Evolutionary conservation across 129 eudicot genomes (phyloP).

Genomic region (Flaveria linearis): DNA sequence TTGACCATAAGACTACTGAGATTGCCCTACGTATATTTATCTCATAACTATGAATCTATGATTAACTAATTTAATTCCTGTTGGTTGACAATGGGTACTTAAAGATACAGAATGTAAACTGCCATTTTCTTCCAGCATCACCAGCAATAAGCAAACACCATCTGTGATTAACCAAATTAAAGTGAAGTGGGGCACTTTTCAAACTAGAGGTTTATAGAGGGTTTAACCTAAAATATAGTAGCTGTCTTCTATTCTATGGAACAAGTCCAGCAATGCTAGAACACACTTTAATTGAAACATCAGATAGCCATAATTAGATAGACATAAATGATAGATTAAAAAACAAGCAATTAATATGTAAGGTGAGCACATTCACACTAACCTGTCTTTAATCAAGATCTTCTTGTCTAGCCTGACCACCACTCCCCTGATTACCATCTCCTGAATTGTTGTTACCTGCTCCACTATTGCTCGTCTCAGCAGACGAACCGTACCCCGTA

Average conservation of each 20-base stretch:
- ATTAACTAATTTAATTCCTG: too few relatives aligned
- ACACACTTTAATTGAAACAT: not conserved
- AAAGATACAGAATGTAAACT: too few relatives aligned
- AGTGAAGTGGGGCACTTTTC: too few relatives aligned
- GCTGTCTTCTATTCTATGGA: too few relatives aligned
- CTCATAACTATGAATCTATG: too few relatives aligned
- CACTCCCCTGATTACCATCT: slow-evolving; percentile 42
- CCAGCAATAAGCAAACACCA: too few relatives aligned
- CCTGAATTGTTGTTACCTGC: slow-evolving; percentile 51
- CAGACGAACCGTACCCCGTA: slow-evolving; percentile 41
- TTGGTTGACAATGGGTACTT: too few relatives aligned
- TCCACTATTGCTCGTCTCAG: slow-evolving; percentile 69
- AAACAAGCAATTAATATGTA: slow-evolving; percentile 16
- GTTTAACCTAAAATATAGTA: too few relatives aligned
- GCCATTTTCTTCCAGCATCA: too few relatives aligned
- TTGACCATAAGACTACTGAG: not conserved
- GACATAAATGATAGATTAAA: not conserved
- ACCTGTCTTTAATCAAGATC: slow-evolving; percentile 58
- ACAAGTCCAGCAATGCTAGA: too few relatives aligned
- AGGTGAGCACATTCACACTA: slow-evolving; percentile 26
- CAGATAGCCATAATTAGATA: slow-evolving; percentile 14
- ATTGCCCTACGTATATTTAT: not conserved
- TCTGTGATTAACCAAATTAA: too few relatives aligned
- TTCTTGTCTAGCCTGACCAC: slow-evolving; percentile 63
- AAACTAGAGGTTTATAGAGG: too few relatives aligned